A percentile compares a stretch with the other conserved stretches of the same genome.
Evolutionary conservation across 2,329 filamentous ascomycete species (phyloP).

Genomic region (Verticillium tricorpus): DNA sequence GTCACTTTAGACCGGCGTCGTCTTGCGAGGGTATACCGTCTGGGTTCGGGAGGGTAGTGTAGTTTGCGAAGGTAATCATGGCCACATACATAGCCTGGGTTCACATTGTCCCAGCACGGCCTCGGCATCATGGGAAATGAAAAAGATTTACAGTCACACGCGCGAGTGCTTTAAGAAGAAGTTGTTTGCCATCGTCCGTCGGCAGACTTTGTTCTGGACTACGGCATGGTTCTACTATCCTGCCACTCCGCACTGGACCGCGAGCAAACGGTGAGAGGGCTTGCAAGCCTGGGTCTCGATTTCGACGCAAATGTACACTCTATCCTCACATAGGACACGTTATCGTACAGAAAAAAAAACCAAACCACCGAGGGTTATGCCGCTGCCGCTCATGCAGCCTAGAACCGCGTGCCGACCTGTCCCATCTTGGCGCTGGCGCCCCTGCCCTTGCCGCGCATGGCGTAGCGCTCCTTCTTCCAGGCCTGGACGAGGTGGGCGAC

Average conservation of each 20-base stretch:
- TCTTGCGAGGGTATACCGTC: neutral
- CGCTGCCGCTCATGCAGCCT: neutral
- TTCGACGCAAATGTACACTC: slow-evolving; percentile 1
- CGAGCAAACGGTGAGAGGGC: neutral
- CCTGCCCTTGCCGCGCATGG: slow-evolving; percentile 23
- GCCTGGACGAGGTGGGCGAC: slow-evolving; percentile 71
- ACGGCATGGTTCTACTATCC: no score
- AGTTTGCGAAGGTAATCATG: neutral
- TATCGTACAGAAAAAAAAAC: slow-evolving; percentile 20
- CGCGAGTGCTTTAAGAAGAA: no score
- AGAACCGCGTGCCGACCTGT: slow-evolving; percentile 8
- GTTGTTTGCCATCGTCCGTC: neutral
- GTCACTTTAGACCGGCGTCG: neutral
- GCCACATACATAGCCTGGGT: neutral
- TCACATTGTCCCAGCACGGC: no score
- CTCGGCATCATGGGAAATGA: no score
- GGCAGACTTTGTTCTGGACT: no score
- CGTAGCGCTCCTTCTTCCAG: slow-evolving; percentile 41
- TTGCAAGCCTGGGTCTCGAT: neutral
- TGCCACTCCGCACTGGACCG: no score
- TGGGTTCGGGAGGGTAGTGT: neutral
- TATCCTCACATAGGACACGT: slow-evolving; percentile 7
- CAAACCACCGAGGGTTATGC: no score
- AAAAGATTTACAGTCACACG: no score
- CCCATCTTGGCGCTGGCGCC: neutral